Evolutionary conservation across 768 basidiomycete genomes (phyloP).

Genomic region (Suillus bovinus): DNA sequence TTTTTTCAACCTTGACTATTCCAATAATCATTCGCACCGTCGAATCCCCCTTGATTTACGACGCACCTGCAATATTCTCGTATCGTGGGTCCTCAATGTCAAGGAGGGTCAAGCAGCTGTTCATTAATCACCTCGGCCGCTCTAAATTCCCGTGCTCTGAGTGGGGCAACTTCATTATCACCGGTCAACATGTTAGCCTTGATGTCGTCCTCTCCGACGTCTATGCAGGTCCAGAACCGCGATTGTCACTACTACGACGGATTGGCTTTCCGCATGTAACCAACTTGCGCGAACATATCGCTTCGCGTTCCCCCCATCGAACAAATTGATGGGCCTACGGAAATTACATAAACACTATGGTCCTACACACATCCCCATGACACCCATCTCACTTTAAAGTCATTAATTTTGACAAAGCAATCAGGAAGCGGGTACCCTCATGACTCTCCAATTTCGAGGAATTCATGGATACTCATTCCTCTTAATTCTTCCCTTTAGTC

Average conservation of each 20-base stretch:
- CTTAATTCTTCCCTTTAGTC: background rate
- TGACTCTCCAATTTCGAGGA: slow-evolving; percentile 25
- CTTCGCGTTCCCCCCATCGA: slow-evolving; percentile 30
- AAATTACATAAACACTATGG: slow-evolving; percentile 21
- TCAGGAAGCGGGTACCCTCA: slow-evolving; percentile 25
- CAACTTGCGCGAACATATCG: slow-evolving; percentile 13
- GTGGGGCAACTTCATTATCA: slow-evolving; percentile 27
- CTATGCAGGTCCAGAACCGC: background rate
- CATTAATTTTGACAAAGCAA: slow-evolving; percentile 33
- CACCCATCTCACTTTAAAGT: slow-evolving; percentile 17
- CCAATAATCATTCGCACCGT: background rate
- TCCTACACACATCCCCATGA: slow-evolving; percentile 20
- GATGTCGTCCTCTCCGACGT: slow-evolving; percentile 11
- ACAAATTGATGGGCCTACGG: slow-evolving; percentile 28
- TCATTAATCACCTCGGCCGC: background rate
- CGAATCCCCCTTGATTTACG: background rate
- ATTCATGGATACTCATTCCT: slow-evolving; percentile 13
- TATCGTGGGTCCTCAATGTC: background rate
- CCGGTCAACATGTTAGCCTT: slow-evolving; percentile 17
- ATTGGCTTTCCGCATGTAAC: slow-evolving; percentile 30
- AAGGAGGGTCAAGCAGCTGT: background rate
- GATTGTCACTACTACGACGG: slow-evolving; percentile 16
- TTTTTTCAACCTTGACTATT: background rate
- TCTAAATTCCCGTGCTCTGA: slow-evolving; percentile 27
- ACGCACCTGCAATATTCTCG: background rate